Conservation (phyloP, 345 rosid genomes). For the Bretschneidera sinensis region DNA sequence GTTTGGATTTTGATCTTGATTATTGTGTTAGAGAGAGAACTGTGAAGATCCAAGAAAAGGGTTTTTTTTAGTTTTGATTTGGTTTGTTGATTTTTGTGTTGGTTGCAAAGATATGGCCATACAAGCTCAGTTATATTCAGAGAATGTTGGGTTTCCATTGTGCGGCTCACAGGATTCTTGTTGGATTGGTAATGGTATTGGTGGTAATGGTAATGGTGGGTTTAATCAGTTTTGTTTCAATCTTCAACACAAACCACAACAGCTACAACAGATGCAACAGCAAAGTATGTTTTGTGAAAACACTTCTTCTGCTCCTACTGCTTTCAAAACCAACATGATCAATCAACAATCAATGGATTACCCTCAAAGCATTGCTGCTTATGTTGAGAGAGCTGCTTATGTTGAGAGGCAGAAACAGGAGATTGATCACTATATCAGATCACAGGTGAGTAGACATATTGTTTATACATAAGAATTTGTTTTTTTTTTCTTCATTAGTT, state of each 20-base stretch:
- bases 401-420: slow-evolving; percentile 56
- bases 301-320: slow-evolving; percentile 9
- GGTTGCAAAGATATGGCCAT: slow-evolving; percentile 47
- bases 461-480: neutral
- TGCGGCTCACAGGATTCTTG: slow-evolving; percentile 36
- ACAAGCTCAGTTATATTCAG: slow-evolving; percentile 53
- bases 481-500: neutral
- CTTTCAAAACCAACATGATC: slow-evolving; percentile 13
- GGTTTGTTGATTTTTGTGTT: slow-evolving; percentile 1
- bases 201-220: slow-evolving; percentile 16
- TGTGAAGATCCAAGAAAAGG: neutral
- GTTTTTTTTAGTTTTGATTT: slow-evolving; percentile 6
- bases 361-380: slow-evolving; percentile 22
- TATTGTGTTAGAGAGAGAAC: no score
- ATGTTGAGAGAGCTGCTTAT: slow-evolving; percentile 31
- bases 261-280: slow-evolving; percentile 29
- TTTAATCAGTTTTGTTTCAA: slow-evolving; percentile 18
- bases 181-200: slow-evolving; percentile 34
- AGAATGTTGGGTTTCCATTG: slow-evolving; percentile 34
- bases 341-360: slow-evolving; percentile 1
- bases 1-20: neutral
- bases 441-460: slow-evolving; percentile 46
- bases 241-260: slow-evolving; percentile 28
- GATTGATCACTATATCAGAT: slow-evolving; percentile 48
- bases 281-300: slow-evolving; percentile 26